phyloP scores from a whole-genome alignment of 345 rosid species.

The Erucastrum elatum region DNA sequence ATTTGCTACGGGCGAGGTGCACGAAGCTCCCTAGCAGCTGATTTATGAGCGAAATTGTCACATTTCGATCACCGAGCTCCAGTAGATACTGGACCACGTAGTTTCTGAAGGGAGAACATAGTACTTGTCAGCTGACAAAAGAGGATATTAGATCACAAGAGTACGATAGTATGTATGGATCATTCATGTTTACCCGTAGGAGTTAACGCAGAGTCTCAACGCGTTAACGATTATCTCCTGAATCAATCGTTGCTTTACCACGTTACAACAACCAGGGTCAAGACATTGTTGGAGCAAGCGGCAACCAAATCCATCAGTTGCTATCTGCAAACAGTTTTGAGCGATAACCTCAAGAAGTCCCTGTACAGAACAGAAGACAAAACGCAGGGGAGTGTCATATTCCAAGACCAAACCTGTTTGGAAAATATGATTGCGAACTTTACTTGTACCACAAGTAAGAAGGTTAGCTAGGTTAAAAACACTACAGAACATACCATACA shows the following conservation, averaged over 20 bases:
- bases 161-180: neutral
- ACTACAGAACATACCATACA: neutral
- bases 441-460: slow-evolving; percentile 33
- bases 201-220: slow-evolving; percentile 51
- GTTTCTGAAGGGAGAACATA: slow-evolving; percentile 48
- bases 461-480: neutral
- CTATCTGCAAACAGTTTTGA: slow-evolving; percentile 47
- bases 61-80: slow-evolving; percentile 29
- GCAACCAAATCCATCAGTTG: slow-evolving; percentile 71
- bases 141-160: neutral
- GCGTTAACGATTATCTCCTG: slow-evolving; percentile 48
- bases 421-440: neutral
- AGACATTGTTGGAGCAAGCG: slow-evolving; percentile 60
- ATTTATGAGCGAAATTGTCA: slow-evolving; percentile 42
- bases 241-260: slow-evolving; percentile 43
- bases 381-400: slow-evolving; percentile 7
- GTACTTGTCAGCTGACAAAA: neutral
- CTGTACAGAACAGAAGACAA: slow-evolving; percentile 43
- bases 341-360: slow-evolving; percentile 50
- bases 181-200: slow-evolving; percentile 53
- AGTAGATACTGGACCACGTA: slow-evolving; percentile 72
- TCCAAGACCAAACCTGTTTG: neutral
- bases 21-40: slow-evolving; percentile 50
- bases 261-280: slow-evolving; percentile 28
- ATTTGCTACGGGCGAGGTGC: slow-evolving; percentile 61